Conservation (phyloP, 2,329 filamentous ascomycete species). For the Epichloe sp. region DNA sequence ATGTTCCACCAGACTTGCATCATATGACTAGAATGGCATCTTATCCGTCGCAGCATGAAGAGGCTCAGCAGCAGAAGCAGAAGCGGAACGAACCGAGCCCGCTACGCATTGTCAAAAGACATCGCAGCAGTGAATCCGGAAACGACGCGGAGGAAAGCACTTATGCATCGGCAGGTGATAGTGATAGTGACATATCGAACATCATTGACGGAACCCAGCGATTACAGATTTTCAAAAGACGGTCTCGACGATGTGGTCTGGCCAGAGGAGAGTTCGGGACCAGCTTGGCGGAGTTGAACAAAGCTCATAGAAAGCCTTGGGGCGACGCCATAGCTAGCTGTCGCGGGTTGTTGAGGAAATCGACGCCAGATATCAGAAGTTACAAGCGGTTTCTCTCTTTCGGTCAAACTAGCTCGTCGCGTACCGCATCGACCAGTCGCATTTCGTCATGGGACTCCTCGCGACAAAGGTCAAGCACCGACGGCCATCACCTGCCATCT, state of each 20-base stretch:
- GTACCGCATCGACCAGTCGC: conserved; percentile 2
- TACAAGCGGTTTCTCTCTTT: conserved; percentile 3
- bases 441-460: conserved; percentile 1
- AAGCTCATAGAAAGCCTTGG: conserved; percentile 5
- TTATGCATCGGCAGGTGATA: neutral
- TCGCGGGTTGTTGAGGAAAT: conserved; percentile 7
- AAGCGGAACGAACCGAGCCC: conserved; percentile 27
- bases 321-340: conserved; percentile 8
- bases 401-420: conserved; percentile 1
- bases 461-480: neutral
- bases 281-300: conserved; percentile 6
- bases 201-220: conserved; percentile 1
- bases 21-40: conserved; percentile 21
- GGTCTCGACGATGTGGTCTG: neutral
- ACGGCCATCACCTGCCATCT: conserved; percentile 1
- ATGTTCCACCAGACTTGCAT: neutral
- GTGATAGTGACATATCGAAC: neutral
- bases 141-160: neutral
- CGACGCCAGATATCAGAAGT: conserved; percentile 4
- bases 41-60: conserved; percentile 3
- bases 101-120: conserved; percentile 35
- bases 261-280: neutral
- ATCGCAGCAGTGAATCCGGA: neutral
- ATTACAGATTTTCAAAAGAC: conserved; percentile 7
- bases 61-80: neutral